Conservation (phyloP, 441 rosid species). For the Lepidium campestre region DNA sequence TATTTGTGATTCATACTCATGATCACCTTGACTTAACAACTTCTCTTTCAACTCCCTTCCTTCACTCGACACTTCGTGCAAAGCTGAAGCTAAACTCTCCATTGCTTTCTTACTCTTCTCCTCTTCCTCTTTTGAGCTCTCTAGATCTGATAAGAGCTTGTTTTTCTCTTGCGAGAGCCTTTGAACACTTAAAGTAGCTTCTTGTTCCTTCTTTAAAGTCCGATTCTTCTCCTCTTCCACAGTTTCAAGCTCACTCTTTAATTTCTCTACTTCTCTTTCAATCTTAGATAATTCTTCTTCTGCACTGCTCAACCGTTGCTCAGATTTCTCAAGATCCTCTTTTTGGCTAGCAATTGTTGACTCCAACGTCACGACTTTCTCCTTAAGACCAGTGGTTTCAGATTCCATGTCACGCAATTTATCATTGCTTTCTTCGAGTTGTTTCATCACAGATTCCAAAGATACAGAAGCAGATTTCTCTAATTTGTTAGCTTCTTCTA, state of each 20-base stretch:
- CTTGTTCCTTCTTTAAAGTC: conserved; percentile 68
- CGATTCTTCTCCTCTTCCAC: conserved; percentile 63
- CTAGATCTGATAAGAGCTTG: conserved; percentile 58
- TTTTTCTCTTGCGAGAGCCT: conserved; percentile 65
- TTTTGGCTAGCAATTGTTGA: conserved; percentile 57
- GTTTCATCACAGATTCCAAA: conserved; percentile 72
- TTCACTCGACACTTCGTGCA: conserved; percentile 82
- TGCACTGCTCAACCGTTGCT: conserved; percentile 27
- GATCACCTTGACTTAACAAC: conserved; percentile 59
- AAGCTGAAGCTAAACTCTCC: conserved; percentile 91
- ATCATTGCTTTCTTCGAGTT: conserved; percentile 70
- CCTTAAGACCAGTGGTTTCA: conserved; percentile 58
- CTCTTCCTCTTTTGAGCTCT: conserved; percentile 70
- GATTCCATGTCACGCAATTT: conserved; percentile 57
- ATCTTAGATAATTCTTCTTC: conserved; percentile 45
- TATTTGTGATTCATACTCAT: conserved; percentile 63
- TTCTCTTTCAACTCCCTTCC: conserved; percentile 83
- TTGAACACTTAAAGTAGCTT: conserved; percentile 63
- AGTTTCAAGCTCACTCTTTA: conserved; percentile 54
- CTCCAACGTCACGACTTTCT: conserved; percentile 65
- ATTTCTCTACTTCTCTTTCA: conserved; percentile 37
- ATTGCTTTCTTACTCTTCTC: conserved; percentile 96
- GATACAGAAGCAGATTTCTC: conserved; percentile 82
- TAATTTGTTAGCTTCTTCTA: conserved; percentile 56
- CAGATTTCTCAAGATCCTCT: conserved; percentile 60